Conservation (phyloP, 2,329 filamentous ascomycete species). For the Exophiala calicioides region DNA sequence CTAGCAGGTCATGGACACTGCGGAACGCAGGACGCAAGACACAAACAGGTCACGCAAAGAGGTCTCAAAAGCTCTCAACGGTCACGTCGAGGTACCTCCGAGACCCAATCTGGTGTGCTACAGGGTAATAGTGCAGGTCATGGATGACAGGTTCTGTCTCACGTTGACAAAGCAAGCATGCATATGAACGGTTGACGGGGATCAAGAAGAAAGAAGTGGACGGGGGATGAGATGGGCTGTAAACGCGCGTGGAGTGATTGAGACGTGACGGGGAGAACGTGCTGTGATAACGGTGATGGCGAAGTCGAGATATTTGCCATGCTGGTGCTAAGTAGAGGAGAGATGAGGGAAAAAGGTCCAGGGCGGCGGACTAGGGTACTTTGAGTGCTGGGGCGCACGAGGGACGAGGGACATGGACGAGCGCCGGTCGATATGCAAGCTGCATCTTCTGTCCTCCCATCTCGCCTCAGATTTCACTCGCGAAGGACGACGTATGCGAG, state of each 20-base stretch:
- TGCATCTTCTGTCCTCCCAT: conserved; percentile 21
- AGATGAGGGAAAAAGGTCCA: conserved; percentile 4
- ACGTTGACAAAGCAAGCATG: conserved; percentile 20
- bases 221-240: conserved; percentile 10
- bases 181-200: conserved; percentile 15
- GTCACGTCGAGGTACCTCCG: conserved; percentile 30
- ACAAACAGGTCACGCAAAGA: conserved; percentile 27
- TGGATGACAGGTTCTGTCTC: conserved; percentile 28
- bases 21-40: conserved; percentile 13
- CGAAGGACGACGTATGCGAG: conserved; percentile 14
- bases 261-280: conserved; percentile 15
- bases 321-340: neutral
- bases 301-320: conserved; percentile 12
- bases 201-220: conserved; percentile 8
- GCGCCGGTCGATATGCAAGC: conserved; percentile 15
- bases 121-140: conserved; percentile 22
- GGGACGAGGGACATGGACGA: neutral
- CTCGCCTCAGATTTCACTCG: conserved; percentile 26
- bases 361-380: conserved; percentile 12
- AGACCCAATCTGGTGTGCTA: conserved; percentile 25
- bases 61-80: conserved; percentile 17
- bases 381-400: no score
- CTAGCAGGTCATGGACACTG: conserved; percentile 15
- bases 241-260: conserved; percentile 21
- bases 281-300: conserved; percentile 21